Evolutionary conservation across 371 early-diverging fungal genomes (phyloP).

Genomic region (Mucor velutinosus): DNA sequence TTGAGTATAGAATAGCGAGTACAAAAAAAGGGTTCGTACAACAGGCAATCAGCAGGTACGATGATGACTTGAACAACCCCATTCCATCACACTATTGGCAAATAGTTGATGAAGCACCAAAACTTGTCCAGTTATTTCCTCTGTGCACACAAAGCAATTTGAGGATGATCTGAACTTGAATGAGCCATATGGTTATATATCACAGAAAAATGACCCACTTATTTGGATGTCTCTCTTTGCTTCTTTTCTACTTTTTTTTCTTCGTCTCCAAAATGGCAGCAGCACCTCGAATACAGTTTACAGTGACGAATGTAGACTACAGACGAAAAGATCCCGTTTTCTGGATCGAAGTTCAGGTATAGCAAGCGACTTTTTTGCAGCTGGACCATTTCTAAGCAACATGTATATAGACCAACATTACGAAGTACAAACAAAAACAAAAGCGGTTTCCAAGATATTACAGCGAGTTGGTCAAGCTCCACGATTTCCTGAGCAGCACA

Average conservation of each 20-base stretch:
- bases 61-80: neutral
- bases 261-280: neutral
- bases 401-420: constrained; percentile 33
- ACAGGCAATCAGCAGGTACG: neutral
- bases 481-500: constrained; percentile 29
- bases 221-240: neutral
- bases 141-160: neutral
- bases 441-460: constrained; percentile 49
- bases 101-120: neutral
- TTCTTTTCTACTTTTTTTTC: neutral
- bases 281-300: constrained; percentile 4
- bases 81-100: neutral
- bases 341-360: constrained; percentile 49
- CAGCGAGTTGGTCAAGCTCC: constrained; percentile 41
- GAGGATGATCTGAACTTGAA: neutral
- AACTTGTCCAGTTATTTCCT: neutral
- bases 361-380: neutral
- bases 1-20: neutral
- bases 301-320: constrained; percentile 42
- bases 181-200: neutral
- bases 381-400: neutral
- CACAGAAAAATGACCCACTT: neutral
- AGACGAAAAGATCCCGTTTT: constrained; percentile 54
- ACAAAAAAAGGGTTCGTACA: neutral
- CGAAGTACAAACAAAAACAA: constrained; percentile 43